Percentiles rank a stretch among this genome's conserved stretches.
Conservation (phyloP, 441 rosid genomes). For the Pelargonium citronellum region DNA sequence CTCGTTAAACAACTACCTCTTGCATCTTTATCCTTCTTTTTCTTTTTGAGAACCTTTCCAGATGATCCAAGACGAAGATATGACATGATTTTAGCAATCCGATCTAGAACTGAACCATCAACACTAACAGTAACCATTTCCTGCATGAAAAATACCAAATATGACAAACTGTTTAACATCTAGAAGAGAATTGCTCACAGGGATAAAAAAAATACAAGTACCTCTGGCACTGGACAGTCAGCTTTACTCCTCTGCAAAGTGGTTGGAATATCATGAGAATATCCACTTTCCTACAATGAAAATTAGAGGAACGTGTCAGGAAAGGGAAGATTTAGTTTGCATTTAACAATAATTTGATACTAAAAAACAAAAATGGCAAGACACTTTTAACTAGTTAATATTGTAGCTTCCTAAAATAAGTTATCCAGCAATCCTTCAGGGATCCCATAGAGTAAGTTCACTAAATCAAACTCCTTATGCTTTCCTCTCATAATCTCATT, state of each 20-base stretch:
- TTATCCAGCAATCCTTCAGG: neutral
- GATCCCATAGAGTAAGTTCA: neutral
- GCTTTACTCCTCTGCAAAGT: conserved; percentile 91
- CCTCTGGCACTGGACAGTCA: conserved; percentile 92
- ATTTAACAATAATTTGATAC: conserved; percentile 6
- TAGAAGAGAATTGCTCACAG: conserved; percentile 14
- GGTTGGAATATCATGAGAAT: conserved; percentile 82
- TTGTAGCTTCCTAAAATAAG: conserved; percentile 9
- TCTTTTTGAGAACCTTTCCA: conserved; percentile 97
- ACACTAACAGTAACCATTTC: conserved; percentile 89
- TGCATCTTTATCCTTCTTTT: conserved; percentile 81
- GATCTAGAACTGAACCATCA: conserved; percentile 93
- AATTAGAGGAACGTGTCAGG: conserved; percentile 7
- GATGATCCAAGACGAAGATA: conserved; percentile 98
- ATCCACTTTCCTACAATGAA: conserved; percentile 67
- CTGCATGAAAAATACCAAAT: conserved; percentile 33
- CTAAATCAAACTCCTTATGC: neutral
- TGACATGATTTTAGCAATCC: conserved; percentile 86
- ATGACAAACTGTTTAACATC: conserved; percentile 20
- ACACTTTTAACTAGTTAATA: neutral
- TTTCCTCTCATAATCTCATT: conserved; percentile 6
- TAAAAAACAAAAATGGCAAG: neutral
- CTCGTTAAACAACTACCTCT: conserved; percentile 44
- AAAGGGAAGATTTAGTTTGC: neutral
- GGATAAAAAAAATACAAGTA: conserved; percentile 25